These are phyloP conservation scores for Mollisia scopiformis DNA, from an alignment of 2,329 filamentous ascomycete genomes.

Conservation along the genomic window DNA sequence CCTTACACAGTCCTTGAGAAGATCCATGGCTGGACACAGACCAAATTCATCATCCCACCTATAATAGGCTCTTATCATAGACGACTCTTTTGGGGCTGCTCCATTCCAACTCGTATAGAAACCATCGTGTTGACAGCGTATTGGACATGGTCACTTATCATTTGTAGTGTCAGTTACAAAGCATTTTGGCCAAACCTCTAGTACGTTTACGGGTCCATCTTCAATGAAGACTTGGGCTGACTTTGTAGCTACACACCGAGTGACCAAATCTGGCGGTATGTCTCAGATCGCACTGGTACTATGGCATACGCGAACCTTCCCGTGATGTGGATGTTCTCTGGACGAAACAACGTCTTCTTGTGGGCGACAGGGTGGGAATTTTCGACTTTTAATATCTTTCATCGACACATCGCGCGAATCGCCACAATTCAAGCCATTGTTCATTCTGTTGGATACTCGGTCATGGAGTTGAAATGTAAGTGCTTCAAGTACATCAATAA, in stretches of 20 bases:
- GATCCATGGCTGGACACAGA: not conserved
- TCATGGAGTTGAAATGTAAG: conserved; percentile 40
- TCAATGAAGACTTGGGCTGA: not conserved
- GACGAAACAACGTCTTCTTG: conserved; percentile 67
- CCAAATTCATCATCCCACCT: not conserved
- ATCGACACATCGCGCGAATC: conserved; percentile 67
- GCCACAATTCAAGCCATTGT: conserved; percentile 63
- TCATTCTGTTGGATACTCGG: conserved; percentile 63
- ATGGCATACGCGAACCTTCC: conserved; percentile 67
- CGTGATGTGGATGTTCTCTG: conserved; percentile 67
- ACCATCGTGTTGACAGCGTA: conserved; percentile 40
- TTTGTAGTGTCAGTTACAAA: not conserved
- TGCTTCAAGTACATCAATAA: too few species aligned
- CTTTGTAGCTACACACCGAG: conserved; percentile 39
- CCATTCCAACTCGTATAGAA: conserved; percentile 48
- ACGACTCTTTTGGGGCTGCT: conserved; percentile 39
- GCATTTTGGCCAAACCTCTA: conserved; percentile 1
- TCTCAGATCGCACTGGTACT: conserved; percentile 66
- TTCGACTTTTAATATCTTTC: conserved; percentile 67
- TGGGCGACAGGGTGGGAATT: conserved; percentile 73
- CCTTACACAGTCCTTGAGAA: not conserved
- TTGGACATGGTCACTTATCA: conserved; percentile 46
- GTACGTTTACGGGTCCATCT: not conserved
- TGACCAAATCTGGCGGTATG: conserved; percentile 51
- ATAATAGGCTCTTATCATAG: not conserved